Evolutionary conservation across 495 filamentous ascomycete genomes (phyloP).

Genomic region (Massariosphaeria phaeospora): DNA sequence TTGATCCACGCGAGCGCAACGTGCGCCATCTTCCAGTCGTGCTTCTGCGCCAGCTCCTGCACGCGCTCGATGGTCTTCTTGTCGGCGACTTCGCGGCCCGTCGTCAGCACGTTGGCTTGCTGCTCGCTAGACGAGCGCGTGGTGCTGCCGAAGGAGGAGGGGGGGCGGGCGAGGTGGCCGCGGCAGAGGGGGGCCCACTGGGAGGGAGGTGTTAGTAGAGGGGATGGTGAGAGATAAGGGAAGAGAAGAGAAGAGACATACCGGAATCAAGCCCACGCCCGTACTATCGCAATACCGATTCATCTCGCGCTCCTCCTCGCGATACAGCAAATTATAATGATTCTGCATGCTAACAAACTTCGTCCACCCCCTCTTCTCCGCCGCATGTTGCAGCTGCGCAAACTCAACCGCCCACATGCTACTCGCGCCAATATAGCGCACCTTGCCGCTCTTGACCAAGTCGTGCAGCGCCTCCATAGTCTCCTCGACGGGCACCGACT

Average conservation of each 20-base stretch:
- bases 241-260: not conserved
- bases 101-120: constrained; percentile 7
- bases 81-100: constrained; percentile 29
- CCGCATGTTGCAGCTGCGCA: constrained; percentile 37
- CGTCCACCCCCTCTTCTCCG: constrained; percentile 43
- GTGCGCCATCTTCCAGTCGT: constrained; percentile 40
- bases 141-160: constrained; percentile 31
- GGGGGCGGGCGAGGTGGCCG: constrained; percentile 39
- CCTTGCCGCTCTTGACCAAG: constrained; percentile 39
- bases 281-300: constrained; percentile 40
- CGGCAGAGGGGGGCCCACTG: constrained; percentile 41
- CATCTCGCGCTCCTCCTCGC: constrained; percentile 44
- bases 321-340: constrained; percentile 41
- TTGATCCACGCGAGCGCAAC: constrained; percentile 41
- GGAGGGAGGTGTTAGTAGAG: not conserved
- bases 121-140: constrained; percentile 32
- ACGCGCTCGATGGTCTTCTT: constrained; percentile 40
- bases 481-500: constrained; percentile 31
- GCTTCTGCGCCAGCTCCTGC: constrained; percentile 41
- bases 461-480: constrained; percentile 41
- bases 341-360: constrained; percentile 45
- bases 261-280: constrained; percentile 40
- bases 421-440: constrained; percentile 41
- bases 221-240: not conserved
- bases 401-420: constrained; percentile 41